phyloP scores from a whole-genome alignment of 768 basidiomycete species.

The Antrodiella citrinella region DNA sequence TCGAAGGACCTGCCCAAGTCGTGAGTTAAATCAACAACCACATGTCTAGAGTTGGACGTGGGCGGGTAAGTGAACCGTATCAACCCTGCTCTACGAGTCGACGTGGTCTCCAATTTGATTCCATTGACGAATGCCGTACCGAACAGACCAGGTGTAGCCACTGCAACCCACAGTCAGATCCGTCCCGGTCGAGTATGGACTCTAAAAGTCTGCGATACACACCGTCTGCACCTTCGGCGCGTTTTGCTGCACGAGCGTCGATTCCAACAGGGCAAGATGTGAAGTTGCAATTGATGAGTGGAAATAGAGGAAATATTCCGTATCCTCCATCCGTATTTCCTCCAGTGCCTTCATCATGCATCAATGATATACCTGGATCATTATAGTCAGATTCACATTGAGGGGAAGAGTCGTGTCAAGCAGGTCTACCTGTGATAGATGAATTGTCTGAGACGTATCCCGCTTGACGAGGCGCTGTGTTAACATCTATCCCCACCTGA shows the following conservation, averaged over 20 bases:
- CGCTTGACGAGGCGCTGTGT: conserved; percentile 40
- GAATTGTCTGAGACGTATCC: conserved; percentile 41
- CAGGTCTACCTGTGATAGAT: conserved; percentile 13
- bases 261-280: conserved; percentile 35
- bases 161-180: conserved; percentile 15
- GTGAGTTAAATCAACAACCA: conserved; percentile 18
- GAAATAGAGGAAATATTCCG: conserved; percentile 45
- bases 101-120: conserved; percentile 27
- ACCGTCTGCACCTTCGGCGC: conserved; percentile 39
- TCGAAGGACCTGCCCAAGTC: conserved; percentile 37
- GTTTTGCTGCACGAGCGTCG: conserved; percentile 29
- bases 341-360: conserved; percentile 49
- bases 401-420: neutral
- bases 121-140: conserved; percentile 38
- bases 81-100: conserved; percentile 17
- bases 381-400: no score
- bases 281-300: conserved; percentile 34
- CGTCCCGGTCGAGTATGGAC: neutral
- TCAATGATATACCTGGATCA: conserved; percentile 38
- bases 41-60: conserved; percentile 2
- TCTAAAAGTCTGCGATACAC: neutral
- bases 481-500: conserved; percentile 44
- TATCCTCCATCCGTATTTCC: conserved; percentile 44
- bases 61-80: conserved; percentile 17
- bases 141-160: conserved; percentile 41